A percentile compares a stretch with the other conserved stretches of the same genome.
Conservation (phyloP, 2,329 filamentous ascomycete genomes). For the Lasiodiplodia theobromae region DNA sequence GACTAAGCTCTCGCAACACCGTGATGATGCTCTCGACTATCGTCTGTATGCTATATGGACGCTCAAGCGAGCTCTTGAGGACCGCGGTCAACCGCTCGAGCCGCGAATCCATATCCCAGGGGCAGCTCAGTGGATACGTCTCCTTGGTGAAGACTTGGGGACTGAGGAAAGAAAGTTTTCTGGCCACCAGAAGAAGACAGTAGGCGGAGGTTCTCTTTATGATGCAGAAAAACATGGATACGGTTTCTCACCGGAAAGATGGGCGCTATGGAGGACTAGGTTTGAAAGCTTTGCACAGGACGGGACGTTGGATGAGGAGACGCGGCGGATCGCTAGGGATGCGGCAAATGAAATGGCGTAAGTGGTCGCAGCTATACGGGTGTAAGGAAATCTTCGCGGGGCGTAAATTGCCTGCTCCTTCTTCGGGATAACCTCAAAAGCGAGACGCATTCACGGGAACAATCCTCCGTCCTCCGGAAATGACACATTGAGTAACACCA, state of each 20-base stretch:
- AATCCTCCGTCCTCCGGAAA: neutral
- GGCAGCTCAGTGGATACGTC: conserved; percentile 3
- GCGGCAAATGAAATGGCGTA: neutral
- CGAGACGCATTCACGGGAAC: neutral
- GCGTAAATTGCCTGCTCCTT: neutral
- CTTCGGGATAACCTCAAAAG: neutral
- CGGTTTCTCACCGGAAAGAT: neutral
- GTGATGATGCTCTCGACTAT: neutral
- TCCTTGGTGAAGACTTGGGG: neutral
- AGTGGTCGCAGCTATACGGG: neutral
- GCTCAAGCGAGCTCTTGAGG: neutral
- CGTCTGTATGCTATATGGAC: neutral
- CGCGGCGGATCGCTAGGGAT: neutral
- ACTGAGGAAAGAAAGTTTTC: neutral
- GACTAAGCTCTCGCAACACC: neutral
- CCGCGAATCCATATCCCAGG: neutral
- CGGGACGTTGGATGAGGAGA: neutral
- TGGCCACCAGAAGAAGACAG: neutral
- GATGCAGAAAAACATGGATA: neutral
- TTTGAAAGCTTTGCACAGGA: neutral
- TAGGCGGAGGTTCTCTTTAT: neutral
- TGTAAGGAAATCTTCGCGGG: neutral
- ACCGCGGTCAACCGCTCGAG: neutral
- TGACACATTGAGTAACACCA: neutral
- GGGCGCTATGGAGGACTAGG: neutral